These are phyloP conservation scores for Malus hybrid DNA, from an alignment of 331 rosid genomes.

Conservation along the genomic window DNA sequence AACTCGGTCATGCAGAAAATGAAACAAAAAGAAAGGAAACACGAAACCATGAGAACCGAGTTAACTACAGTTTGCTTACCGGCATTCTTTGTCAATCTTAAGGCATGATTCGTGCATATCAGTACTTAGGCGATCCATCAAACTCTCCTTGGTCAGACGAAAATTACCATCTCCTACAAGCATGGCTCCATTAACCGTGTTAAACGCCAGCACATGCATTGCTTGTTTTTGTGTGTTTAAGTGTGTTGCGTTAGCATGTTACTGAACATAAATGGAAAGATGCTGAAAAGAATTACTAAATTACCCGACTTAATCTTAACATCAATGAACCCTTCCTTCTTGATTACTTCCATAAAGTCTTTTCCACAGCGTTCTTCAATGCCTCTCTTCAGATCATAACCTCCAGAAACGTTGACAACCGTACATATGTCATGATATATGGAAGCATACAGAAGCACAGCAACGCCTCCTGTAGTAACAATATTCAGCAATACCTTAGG, in stretches of 20 bases:
- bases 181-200: neutral
- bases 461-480: conserved; percentile 46
- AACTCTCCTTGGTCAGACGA: conserved; percentile 50
- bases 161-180: conserved; percentile 27
- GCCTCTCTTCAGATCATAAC: conserved; percentile 54
- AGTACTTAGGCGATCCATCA: too few relatives aligned
- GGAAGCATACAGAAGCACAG: conserved; percentile 55
- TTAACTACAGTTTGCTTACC: conserved; percentile 19
- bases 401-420: conserved; percentile 63
- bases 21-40: neutral
- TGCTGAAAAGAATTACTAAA: too few relatives aligned
- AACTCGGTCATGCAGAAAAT: neutral
- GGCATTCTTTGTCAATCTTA: conserved; percentile 62
- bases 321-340: conserved; percentile 50
- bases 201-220: neutral
- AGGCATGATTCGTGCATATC: conserved; percentile 34
- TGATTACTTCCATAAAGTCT: conserved; percentile 41
- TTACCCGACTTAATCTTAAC: conserved; percentile 44
- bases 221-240: neutral
- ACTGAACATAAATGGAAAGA: too few relatives aligned
- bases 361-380: conserved; percentile 43
- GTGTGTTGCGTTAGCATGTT: too few relatives aligned
- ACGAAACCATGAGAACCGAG: neutral
- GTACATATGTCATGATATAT: conserved; percentile 37
- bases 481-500: neutral